Evolutionary conservation across 139 green algal species (phyloP).

Genomic region (Monoraphidium neglectum): DNA sequence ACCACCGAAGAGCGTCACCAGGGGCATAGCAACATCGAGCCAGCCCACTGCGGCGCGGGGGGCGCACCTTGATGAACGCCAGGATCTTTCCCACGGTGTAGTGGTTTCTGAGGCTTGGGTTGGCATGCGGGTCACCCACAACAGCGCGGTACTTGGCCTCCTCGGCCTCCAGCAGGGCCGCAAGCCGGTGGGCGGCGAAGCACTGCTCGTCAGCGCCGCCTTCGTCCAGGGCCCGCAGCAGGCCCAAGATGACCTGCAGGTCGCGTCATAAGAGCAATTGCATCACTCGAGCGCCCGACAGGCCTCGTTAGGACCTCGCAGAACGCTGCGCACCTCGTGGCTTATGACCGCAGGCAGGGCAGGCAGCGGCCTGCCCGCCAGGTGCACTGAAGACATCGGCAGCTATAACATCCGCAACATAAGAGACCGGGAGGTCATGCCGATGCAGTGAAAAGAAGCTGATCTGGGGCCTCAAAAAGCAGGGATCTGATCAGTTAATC

Average conservation of each 20-base stretch:
- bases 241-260: constrained; percentile 12
- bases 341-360: not conserved
- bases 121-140: constrained; percentile 40
- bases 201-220: constrained; percentile 14
- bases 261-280: not conserved
- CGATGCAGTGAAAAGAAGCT: too few species aligned
- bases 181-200: constrained; percentile 29
- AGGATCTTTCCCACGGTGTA: constrained; percentile 40
- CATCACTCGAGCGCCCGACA: not conserved
- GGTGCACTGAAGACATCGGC: too few species aligned
- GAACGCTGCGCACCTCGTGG: not conserved
- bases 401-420: too few species aligned
- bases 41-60: not conserved
- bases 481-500: too few species aligned
- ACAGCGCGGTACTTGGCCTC: constrained; percentile 37
- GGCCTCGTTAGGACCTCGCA: not conserved
- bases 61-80: constrained; percentile 27
- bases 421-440: too few species aligned
- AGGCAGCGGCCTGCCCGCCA: too few species aligned
- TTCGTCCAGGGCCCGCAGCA: constrained; percentile 13
- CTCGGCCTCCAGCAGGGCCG: constrained; percentile 39
- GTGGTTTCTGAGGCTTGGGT: constrained; percentile 11
- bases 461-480: too few species aligned
- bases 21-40: too few species aligned
- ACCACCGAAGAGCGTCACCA: too few species aligned